Percentiles rank a stretch among this genome's conserved stretches.
phyloP scores from a whole-genome alignment of 2,329 filamentous ascomycete genomes.

The Sclerotinia trifoliorum region DNA sequence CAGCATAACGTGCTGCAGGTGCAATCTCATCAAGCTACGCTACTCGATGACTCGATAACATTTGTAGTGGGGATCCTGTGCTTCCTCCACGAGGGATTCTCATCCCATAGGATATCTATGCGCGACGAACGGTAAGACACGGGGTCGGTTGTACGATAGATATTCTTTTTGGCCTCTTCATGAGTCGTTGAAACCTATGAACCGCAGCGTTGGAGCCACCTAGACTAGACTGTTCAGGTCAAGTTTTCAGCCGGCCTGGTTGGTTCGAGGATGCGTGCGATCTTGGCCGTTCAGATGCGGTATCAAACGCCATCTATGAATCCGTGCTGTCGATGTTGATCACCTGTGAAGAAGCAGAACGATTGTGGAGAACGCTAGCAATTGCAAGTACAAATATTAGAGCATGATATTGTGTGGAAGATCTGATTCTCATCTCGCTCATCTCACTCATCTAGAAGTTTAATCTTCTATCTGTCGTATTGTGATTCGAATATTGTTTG shows the following conservation, averaged over 20 bases:
- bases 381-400: not conserved
- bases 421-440: not conserved
- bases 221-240: not conserved
- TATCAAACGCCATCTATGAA: not conserved
- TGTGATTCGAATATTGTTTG: not conserved
- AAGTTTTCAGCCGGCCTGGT: not conserved
- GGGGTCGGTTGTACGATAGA: not conserved
- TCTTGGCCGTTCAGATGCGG: not conserved
- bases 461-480: not conserved
- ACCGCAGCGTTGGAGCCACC: not conserved
- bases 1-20: not conserved
- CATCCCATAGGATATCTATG: not conserved
- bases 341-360: not conserved
- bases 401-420: not conserved
- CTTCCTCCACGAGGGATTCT: not conserved
- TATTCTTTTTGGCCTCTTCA: not conserved
- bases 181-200: not conserved
- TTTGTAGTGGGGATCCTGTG: not conserved
- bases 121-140: not conserved
- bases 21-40: not conserved
- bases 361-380: conserved; percentile 7
- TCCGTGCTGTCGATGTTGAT: conserved; percentile 1
- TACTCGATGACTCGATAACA: not conserved
- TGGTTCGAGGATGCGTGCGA: not conserved
- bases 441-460: not conserved